phyloP scores from a whole-genome alignment of 176 grass and related monocot species.

The Musa itinerans region DNA sequence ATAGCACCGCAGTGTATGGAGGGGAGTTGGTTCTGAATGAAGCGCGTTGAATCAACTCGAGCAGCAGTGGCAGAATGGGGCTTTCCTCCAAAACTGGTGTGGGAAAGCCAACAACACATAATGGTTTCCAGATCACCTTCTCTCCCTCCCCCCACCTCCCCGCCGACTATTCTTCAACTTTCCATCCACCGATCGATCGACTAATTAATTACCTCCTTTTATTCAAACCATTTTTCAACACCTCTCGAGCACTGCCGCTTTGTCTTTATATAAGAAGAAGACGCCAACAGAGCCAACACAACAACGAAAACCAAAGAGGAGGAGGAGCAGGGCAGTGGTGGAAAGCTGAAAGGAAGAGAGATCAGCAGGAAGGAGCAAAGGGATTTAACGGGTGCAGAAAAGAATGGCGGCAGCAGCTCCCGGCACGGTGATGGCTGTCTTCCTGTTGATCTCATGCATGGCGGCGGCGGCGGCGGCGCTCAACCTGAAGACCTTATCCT shows the following conservation, averaged over 20 bases:
- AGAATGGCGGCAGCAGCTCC: background rate
- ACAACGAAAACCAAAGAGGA: background rate
- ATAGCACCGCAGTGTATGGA: too few species aligned
- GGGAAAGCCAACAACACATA: background rate
- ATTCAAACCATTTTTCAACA: background rate
- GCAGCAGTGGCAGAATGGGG: too few species aligned
- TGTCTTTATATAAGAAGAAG: too few species aligned
- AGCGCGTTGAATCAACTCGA: too few species aligned
- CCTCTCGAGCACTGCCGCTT: too few species aligned
- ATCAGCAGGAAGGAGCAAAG: background rate
- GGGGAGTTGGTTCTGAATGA: too few species aligned
- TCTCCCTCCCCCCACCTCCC: too few species aligned
- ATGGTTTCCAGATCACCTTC: background rate
- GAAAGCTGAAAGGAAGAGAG: background rate
- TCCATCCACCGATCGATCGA: background rate
- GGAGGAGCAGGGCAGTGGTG: background rate
- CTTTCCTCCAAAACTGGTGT: background rate
- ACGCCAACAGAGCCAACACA: too few species aligned
- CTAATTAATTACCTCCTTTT: background rate
- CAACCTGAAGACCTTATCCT: conserved; percentile 3
- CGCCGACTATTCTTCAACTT: background rate
- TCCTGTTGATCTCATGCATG: background rate
- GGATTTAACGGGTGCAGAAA: background rate
- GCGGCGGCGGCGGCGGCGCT: background rate
- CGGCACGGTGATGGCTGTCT: background rate